Percentiles rank a stretch among this genome's conserved stretches.
phyloP scores from a whole-genome alignment of 257 asterid genomes.

The Petunia secreta region DNA sequence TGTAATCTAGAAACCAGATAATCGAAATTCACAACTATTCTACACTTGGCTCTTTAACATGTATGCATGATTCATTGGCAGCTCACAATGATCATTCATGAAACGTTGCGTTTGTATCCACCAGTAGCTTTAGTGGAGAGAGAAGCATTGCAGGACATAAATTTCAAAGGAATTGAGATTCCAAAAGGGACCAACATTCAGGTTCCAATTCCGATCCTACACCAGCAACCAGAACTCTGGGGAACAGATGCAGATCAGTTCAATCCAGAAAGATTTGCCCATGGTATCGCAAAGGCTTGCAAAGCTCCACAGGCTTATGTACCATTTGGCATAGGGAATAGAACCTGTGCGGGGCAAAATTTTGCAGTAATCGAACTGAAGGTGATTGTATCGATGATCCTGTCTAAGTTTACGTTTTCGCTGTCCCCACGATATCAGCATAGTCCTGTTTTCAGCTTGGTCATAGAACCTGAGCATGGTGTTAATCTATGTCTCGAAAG shows the following conservation, averaged over 20 bases:
- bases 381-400: slow-evolving; percentile 60
- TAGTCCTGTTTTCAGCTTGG: slow-evolving; percentile 53
- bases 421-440: slow-evolving; percentile 61
- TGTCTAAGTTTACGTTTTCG: slow-evolving; percentile 59
- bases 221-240: slow-evolving; percentile 57
- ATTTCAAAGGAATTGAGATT: slow-evolving; percentile 46
- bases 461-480: slow-evolving; percentile 64
- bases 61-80: slow-evolving; percentile 36
- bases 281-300: slow-evolving; percentile 64
- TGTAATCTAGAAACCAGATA: background rate
- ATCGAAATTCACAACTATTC: background rate
- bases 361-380: slow-evolving; percentile 79
- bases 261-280: slow-evolving; percentile 68
- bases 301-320: slow-evolving; percentile 66
- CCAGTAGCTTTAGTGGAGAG: slow-evolving; percentile 65
- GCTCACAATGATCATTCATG: slow-evolving; percentile 67
- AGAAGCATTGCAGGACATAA: slow-evolving; percentile 67
- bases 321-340: slow-evolving; percentile 73
- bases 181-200: slow-evolving; percentile 66
- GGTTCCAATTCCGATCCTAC: slow-evolving; percentile 56
- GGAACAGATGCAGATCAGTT: slow-evolving; percentile 52
- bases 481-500: slow-evolving; percentile 46
- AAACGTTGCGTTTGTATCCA: slow-evolving; percentile 71
- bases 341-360: slow-evolving; percentile 65
- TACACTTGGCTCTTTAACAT: background rate